Percentiles rank a stretch among this genome's conserved stretches.
Evolutionary conservation across 441 rosid genomes (phyloP).

Genomic region (Adansonia gregorii): DNA sequence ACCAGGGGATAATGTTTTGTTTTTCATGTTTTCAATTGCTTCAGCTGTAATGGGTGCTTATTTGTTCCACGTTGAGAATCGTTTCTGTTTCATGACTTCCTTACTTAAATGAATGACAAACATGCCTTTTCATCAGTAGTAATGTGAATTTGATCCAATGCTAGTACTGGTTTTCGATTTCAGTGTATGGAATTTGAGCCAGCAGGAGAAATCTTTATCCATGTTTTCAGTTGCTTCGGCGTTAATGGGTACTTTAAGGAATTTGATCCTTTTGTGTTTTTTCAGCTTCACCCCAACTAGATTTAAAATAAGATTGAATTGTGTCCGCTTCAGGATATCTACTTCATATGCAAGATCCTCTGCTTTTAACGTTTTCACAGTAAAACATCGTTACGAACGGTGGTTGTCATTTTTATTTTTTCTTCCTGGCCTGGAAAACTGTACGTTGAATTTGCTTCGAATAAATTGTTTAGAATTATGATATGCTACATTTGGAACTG

Average conservation of each 20-base stretch:
- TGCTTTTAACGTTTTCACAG: background rate
- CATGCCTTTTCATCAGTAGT: background rate
- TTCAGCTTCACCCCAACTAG: background rate
- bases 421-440: background rate
- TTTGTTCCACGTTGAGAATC: background rate
- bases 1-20: background rate
- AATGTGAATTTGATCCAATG: background rate
- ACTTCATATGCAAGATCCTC: background rate
- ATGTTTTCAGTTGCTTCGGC: background rate
- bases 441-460: background rate
- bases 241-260: background rate
- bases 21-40: background rate
- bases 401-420: background rate
- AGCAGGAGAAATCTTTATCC: background rate
- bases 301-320: background rate
- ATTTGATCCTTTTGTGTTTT: background rate
- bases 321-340: background rate
- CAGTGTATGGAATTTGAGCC: background rate
- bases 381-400: background rate
- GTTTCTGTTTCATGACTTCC: background rate
- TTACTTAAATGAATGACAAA: background rate
- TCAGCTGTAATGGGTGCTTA: background rate
- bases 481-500: conserved; percentile 6
- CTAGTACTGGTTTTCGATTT: background rate
- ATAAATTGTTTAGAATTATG: background rate